Evolutionary conservation across 2,329 filamentous ascomycete species (phyloP).

Genomic region (Epicoccum sorghinum): DNA sequence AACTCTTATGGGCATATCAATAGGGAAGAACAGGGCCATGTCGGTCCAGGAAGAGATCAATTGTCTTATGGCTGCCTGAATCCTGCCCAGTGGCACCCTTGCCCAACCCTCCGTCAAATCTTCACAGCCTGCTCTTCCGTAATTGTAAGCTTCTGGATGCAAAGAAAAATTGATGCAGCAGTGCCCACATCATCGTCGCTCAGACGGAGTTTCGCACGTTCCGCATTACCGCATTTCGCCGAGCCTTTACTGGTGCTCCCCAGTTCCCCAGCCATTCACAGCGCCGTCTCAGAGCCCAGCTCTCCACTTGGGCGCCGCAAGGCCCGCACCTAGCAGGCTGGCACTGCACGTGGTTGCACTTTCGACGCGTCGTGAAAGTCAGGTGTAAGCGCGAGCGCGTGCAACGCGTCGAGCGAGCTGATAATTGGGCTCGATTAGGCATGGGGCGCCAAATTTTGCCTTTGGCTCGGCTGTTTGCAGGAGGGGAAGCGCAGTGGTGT

Average conservation of each 20-base stretch:
- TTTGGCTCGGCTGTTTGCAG: slow-evolving; percentile 11
- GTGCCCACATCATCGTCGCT: slow-evolving; percentile 23
- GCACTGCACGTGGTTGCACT: slow-evolving; percentile 5
- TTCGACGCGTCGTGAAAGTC: slow-evolving; percentile 26
- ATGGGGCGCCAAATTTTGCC: neutral
- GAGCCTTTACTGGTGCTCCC: slow-evolving; percentile 9
- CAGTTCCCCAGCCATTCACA: slow-evolving; percentile 12
- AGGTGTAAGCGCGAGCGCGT: slow-evolving; percentile 31
- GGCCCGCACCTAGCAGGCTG: slow-evolving; percentile 13
- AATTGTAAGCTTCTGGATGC: slow-evolving; percentile 11
- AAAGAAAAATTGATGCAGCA: slow-evolving; percentile 20
- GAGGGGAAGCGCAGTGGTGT: slow-evolving; percentile 9
- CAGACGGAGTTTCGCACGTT: slow-evolving; percentile 18
- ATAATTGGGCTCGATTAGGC: slow-evolving; percentile 6
- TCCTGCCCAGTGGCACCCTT: slow-evolving; percentile 8
- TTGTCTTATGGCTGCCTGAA: slow-evolving; percentile 6
- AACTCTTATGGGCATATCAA: neutral
- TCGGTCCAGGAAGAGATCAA: neutral
- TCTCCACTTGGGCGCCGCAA: slow-evolving; percentile 18
- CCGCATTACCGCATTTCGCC: slow-evolving; percentile 22
- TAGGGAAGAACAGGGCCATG: neutral
- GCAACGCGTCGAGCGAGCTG: slow-evolving; percentile 24
- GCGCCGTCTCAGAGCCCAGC: neutral
- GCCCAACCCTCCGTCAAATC: slow-evolving; percentile 7
- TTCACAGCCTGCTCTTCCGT: slow-evolving; percentile 3